Evolutionary conservation across 2,329 filamentous ascomycete species (phyloP).

Genomic region (Nigrospora sphaerica): DNA sequence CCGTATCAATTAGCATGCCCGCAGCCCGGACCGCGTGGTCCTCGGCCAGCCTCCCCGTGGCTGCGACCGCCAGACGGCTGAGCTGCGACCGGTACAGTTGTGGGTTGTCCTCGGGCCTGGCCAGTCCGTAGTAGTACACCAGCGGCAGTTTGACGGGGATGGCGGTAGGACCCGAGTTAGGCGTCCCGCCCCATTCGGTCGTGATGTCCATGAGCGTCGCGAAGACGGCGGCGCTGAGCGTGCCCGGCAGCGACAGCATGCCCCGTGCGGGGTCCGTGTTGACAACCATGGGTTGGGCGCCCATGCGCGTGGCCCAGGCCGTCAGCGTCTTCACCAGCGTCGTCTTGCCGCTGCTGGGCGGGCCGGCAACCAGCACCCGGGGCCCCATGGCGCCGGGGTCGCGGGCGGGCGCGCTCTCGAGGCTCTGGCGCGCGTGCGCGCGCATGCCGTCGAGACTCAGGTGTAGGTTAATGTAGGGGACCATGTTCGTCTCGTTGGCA

Average conservation of each 20-base stretch:
- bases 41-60: conserved; percentile 69
- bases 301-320: conserved; percentile 69
- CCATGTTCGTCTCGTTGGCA: conserved; percentile 74
- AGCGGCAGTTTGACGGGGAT: conserved; percentile 89
- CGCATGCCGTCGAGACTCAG: conserved; percentile 74
- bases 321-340: conserved; percentile 70
- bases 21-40: conserved; percentile 64
- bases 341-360: conserved; percentile 75
- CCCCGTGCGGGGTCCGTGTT: conserved; percentile 81
- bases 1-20: conserved; percentile 82
- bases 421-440: conserved; percentile 42
- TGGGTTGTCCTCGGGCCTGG: conserved; percentile 64
- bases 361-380: conserved; percentile 76
- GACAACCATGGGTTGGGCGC: conserved; percentile 70
- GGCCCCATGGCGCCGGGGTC: conserved; percentile 49
- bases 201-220: conserved; percentile 78
- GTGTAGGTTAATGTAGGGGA: conserved; percentile 77
- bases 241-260: conserved; percentile 70
- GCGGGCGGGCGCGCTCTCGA: conserved; percentile 18
- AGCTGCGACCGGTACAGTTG: conserved; percentile 67
- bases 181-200: conserved; percentile 79
- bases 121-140: conserved; percentile 79
- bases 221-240: conserved; percentile 79
- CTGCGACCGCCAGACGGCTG: conserved; percentile 70
- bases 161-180: conserved; percentile 81